Base-by-base conservation (phyloP, 1,284 basidiomycete species). In the Xerocomus minutiporus region DNA sequence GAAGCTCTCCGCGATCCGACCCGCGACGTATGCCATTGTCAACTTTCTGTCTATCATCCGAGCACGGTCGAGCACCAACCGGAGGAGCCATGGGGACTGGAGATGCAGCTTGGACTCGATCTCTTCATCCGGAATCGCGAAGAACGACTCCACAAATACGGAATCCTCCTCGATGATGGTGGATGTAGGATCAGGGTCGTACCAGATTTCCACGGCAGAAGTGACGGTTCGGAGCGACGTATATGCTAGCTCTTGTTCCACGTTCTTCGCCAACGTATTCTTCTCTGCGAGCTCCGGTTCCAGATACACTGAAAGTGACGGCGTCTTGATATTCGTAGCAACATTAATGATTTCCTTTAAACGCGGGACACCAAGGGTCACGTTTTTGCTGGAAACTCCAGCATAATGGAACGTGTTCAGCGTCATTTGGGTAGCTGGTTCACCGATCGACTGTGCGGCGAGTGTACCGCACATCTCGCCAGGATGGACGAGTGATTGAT, bases 381-480 rank as follows among this genome's bases (percentile, higher is more conserved):
- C 95, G 74, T 95, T 96, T 77, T 97, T 97, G 68, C 88, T 91
- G 26, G 95, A 95, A 28, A 98, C 95, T 88, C 95, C 95, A 59
- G 95, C 95, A 70, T 97, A 97, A 75, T 98, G 95, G 88, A 97
- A 97, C 0, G 94, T 97, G 71, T 97, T 91, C 53, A 97, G 73
- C 11, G 94, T 97, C 95, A 97, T 97, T 75, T 98, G 95, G 2
- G 97, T 99, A 2, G 97, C 97, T 0, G 97, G 97, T 78, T 99
- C 97, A 72, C 97, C 97, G 60, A 99, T 99, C 5, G 94, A 97
- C 73, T 99, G 97, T 0, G 97, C 97, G 34, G 97, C 91, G 13
- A 99, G 82, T 0, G 94, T 98, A 45, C 97, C 97, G 62, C 97
- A 99, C 97, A 99, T 99, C 74, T 99, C 97, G 49, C 96, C 95